A percentile compares a stretch with the other conserved stretches of the same genome.
Evolutionary conservation across 2,329 filamentous ascomycete genomes (phyloP).

Genomic region (Fusarium sulawesiense): DNA sequence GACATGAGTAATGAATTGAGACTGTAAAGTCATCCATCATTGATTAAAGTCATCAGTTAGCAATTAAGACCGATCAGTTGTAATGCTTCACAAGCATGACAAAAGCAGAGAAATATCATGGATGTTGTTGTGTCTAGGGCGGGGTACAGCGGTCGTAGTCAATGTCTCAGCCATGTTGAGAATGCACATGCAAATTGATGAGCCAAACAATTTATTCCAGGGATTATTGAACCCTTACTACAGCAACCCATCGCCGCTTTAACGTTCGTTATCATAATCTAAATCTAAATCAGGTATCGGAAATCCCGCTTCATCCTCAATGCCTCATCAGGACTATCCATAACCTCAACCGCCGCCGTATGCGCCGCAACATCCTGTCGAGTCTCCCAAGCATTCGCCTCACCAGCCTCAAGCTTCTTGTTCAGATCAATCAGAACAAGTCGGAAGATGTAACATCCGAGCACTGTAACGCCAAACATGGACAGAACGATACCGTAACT

Average conservation of each 20-base stretch:
- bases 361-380: constrained; percentile 53
- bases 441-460: constrained; percentile 63
- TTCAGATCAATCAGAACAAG: constrained; percentile 60
- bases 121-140: not conserved
- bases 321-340: constrained; percentile 58
- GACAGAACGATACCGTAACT: constrained; percentile 73
- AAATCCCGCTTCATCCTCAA: constrained; percentile 60
- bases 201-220: not conserved
- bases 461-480: constrained; percentile 71
- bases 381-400: constrained; percentile 52
- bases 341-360: constrained; percentile 54
- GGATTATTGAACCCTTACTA: not conserved
- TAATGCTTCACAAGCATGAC: not conserved
- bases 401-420: constrained; percentile 58
- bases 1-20: not conserved
- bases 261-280: constrained; percentile 52
- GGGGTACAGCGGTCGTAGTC: constrained; percentile 5
- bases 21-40: too few species aligned
- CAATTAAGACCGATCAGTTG: not conserved
- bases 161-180: constrained; percentile 18
- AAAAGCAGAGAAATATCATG: too few species aligned
- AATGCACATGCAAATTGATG: not conserved
- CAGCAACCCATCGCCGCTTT: constrained; percentile 22
- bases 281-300: constrained; percentile 59
- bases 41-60: not conserved